Base-by-base conservation (phyloP, 2,329 filamentous ascomycete species). In the Aciculosporium take region DNA sequence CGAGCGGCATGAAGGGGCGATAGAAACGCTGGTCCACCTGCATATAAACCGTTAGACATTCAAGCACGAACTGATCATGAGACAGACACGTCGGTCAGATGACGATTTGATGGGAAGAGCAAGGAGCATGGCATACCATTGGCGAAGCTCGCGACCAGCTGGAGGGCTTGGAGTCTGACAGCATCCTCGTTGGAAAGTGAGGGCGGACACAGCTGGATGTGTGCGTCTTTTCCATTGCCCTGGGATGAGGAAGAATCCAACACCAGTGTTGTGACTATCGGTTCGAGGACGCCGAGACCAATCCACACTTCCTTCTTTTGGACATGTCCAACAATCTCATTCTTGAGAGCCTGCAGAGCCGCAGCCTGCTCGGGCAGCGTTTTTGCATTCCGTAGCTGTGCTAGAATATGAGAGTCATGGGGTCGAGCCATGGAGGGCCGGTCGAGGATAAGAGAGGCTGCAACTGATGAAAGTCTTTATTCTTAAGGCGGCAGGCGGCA, bases 291-390 rank as follows among this genome's bases (percentile, higher is more conserved):
- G 15, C 88, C 88, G 41, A 75, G 65, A 44, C 68, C 68, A 31
- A 95, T 71, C 68, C 81, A 88, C 43, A 76, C 63, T 61, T 89
- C 81, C 62, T 98, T 98, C 58, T 81, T 80, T 59, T 89, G 79
- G 27, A 82, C 72, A 60, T 96, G 86, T 20, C 91, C 91, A 45
- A 94, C 78, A 37, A 94, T 73, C 48, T 91, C 83, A 60, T 94
- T 91, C 66, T 94, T 96, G 24, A 98, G 66, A 32, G 70, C 68
- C 49, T 79, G 76, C 34, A 95, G 69, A 38, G 79, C 74, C 21
- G 68, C 64, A 31, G 74, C 64, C 51, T 74, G 72, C 47, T 79
- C 72, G 18, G 61, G 49, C 36, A 63, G 57, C 28, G 63, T 67
- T 47, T 64, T 67, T 8, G 78, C 70, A 51, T 64, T 70, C 48